These are phyloP conservation scores for Boletus subparvulus DNA, from an alignment of 768 basidiomycete species.

Conservation along the genomic window DNA sequence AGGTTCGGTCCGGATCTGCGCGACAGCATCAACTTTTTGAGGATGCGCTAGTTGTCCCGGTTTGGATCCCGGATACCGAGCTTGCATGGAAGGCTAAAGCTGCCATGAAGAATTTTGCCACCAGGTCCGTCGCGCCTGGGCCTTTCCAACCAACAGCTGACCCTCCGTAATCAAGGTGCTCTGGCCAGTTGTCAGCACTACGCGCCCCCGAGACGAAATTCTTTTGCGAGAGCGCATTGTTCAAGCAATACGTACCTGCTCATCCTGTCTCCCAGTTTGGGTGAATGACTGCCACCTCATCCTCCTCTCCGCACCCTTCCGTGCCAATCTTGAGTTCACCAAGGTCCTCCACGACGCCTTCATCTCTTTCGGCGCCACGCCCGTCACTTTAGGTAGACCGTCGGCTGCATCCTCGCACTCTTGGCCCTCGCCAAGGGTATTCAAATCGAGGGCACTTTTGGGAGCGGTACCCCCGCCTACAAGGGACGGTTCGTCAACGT, in stretches of 20 bases:
- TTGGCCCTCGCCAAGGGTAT: slow-evolving; percentile 86
- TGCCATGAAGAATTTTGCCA: slow-evolving; percentile 89
- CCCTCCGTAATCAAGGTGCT: too few relatives aligned
- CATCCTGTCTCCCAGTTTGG: too few relatives aligned
- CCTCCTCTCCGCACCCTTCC: too few relatives aligned
- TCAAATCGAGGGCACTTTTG: slow-evolving; percentile 52
- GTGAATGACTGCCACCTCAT: too few relatives aligned
- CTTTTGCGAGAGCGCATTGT: too few relatives aligned
- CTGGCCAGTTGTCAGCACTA: too few relatives aligned
- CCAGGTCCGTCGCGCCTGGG: slow-evolving; percentile 45
- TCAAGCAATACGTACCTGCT: too few relatives aligned
- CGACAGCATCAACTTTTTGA: slow-evolving; percentile 52
- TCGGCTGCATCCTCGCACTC: slow-evolving; percentile 72
- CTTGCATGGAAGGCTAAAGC: too few relatives aligned
- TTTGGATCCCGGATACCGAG: slow-evolving; percentile 82
- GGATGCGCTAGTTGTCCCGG: slow-evolving; percentile 50
- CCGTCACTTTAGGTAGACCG: slow-evolving; percentile 83
- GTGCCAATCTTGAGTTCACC: slow-evolving; percentile 53
- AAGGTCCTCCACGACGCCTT: slow-evolving; percentile 90
- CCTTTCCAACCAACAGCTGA: slow-evolving; percentile 17
- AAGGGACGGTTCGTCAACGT: slow-evolving; percentile 75
- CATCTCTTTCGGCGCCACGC: slow-evolving; percentile 86
- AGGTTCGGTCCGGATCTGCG: slow-evolving; percentile 55
- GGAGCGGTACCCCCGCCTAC: slow-evolving; percentile 47
- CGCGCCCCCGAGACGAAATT: too few relatives aligned